Percentiles rank a stretch among this genome's conserved stretches.
These are phyloP conservation scores for Coemansia sp. DNA, from an alignment of 192 early-diverging fungal genomes.

Conservation along the genomic window DNA sequence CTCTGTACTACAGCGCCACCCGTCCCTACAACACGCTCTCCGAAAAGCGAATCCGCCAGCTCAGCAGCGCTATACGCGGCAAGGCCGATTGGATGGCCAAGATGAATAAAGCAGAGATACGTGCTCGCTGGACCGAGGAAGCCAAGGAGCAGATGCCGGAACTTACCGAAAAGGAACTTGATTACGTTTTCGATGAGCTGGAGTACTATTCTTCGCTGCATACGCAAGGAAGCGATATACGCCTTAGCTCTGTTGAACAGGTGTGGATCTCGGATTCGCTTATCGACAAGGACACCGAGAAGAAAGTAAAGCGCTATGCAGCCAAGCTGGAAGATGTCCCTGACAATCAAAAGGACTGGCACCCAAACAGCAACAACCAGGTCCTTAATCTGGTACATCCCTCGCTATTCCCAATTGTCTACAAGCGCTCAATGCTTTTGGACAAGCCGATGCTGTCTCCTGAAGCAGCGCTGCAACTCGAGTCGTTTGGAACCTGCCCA, in stretches of 20 bases:
- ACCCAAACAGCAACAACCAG: constrained; percentile 50
- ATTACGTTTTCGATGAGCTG: constrained; percentile 55
- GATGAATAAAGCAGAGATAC: constrained; percentile 28
- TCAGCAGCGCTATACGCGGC: constrained; percentile 52
- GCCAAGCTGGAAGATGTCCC: constrained; percentile 47
- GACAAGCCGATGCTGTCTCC: constrained; percentile 29
- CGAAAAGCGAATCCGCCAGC: constrained; percentile 33
- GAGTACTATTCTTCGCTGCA: constrained; percentile 35
- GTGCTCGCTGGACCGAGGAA: constrained; percentile 25
- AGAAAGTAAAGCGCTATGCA: constrained; percentile 26
- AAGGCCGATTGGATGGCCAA: constrained; percentile 54
- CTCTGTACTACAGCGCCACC: neutral
- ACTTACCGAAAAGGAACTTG: constrained; percentile 45
- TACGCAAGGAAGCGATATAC: constrained; percentile 16
- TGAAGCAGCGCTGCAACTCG: constrained; percentile 20
- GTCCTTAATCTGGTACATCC: constrained; percentile 60
- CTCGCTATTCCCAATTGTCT: constrained; percentile 56
- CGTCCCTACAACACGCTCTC: constrained; percentile 16
- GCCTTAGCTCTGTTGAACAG: constrained; percentile 33
- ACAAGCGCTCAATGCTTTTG: constrained; percentile 21
- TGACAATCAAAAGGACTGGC: constrained; percentile 44
- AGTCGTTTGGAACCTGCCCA: constrained; percentile 34
- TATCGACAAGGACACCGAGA: constrained; percentile 16
- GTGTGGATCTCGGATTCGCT: constrained; percentile 46
- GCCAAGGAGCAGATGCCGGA: constrained; percentile 16